These are phyloP conservation scores for Clarireedia homoeocarpa DNA, from an alignment of 2,329 filamentous ascomycete species.

Conservation along the genomic window DNA sequence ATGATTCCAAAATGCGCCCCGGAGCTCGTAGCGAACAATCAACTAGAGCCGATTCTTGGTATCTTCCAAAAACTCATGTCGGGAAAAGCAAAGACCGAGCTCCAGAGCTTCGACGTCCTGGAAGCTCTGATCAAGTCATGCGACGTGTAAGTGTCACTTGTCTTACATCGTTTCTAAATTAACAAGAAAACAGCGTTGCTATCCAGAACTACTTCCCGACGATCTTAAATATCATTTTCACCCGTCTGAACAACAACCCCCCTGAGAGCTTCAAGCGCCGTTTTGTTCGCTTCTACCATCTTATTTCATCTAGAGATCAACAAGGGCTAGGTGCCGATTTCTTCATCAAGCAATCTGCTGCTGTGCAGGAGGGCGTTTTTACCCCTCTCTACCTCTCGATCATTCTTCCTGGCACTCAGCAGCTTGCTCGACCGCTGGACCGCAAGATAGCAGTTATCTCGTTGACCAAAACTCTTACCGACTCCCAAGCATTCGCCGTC, in stretches of 20 bases:
- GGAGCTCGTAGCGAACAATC: slow-evolving; percentile 68
- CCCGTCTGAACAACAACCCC: slow-evolving; percentile 50
- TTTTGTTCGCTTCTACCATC: slow-evolving; percentile 91
- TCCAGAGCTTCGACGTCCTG: slow-evolving; percentile 81
- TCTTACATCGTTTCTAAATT: background rate
- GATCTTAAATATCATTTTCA: slow-evolving; percentile 76
- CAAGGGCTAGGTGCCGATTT: slow-evolving; percentile 86
- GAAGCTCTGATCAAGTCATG: slow-evolving; percentile 71
- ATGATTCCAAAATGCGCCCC: slow-evolving; percentile 72
- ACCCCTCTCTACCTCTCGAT: slow-evolving; percentile 77
- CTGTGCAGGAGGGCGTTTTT: slow-evolving; percentile 73
- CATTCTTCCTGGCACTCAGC: slow-evolving; percentile 82
- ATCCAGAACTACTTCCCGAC: slow-evolving; percentile 49
- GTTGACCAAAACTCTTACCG: slow-evolving; percentile 83
- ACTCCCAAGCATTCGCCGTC: slow-evolving; percentile 75
- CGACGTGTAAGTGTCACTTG: slow-evolving; percentile 49
- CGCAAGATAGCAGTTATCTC: slow-evolving; percentile 91
- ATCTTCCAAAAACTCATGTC: slow-evolving; percentile 89
- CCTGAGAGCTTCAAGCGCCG: slow-evolving; percentile 77
- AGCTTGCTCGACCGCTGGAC: slow-evolving; percentile 78
- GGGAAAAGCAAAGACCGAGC: slow-evolving; percentile 55
- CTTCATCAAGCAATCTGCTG: slow-evolving; percentile 78
- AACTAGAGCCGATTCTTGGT: slow-evolving; percentile 81
- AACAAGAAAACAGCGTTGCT: slow-evolving; percentile 40
- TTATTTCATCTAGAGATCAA: slow-evolving; percentile 64